Percentiles rank a stretch among this genome's conserved stretches.
phyloP scores from a whole-genome alignment of 495 filamentous ascomycete genomes.

The Zalerion maritima region DNA sequence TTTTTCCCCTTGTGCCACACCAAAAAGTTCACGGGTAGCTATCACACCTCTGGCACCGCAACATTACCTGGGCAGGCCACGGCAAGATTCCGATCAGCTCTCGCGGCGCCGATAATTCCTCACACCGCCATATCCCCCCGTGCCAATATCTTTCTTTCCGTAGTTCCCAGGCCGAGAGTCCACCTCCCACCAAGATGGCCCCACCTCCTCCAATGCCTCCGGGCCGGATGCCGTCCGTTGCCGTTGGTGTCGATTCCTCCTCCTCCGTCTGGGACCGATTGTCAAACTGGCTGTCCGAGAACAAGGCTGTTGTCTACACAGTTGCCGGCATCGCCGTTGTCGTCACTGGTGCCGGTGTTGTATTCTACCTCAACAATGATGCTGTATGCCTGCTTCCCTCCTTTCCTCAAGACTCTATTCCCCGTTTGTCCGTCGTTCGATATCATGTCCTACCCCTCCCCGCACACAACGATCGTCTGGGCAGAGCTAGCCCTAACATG shows the following conservation, averaged over 20 bases:
- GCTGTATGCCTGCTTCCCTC: conserved; percentile 19
- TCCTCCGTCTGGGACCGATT: conserved; percentile 78
- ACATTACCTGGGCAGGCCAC: no score
- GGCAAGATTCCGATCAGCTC: no score
- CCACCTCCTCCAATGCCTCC: conserved; percentile 23
- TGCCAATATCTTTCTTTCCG: no score
- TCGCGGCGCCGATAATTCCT: no score
- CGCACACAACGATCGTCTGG: no score
- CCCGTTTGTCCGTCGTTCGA: neutral
- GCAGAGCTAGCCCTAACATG: no score
- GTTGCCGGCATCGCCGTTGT: conserved; percentile 88
- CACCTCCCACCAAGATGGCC: conserved; percentile 22
- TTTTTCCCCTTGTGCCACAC: no score
- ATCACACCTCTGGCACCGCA: no score
- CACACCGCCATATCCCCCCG: no score
- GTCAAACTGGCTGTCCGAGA: conserved; percentile 83
- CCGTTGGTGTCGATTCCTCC: conserved; percentile 20
- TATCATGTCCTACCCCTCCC: no score
- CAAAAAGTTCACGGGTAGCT: no score
- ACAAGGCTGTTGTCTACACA: conserved; percentile 90
- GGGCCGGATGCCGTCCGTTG: conserved; percentile 20
- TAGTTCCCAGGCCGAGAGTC: conserved; percentile 1
- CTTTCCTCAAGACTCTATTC: neutral
- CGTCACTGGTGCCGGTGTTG: conserved; percentile 73
- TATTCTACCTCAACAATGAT: conserved; percentile 63